Base-by-base conservation (phyloP, 1,139 yeast species). In the Geotrichum klebahnii region DNA sequence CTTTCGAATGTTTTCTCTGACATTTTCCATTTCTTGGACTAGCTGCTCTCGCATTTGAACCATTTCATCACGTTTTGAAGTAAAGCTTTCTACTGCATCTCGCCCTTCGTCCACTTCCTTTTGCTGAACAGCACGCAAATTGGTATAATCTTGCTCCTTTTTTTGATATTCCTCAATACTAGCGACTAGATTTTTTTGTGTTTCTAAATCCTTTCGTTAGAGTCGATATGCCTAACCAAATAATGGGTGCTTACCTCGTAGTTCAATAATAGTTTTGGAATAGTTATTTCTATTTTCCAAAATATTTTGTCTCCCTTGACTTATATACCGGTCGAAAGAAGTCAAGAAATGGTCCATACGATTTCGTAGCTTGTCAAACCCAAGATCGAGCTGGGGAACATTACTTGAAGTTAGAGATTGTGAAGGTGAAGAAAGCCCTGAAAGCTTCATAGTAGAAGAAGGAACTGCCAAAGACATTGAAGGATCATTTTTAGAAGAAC, bases 341-440 rank as follows among this genome's bases (percentile, higher is more conserved):
- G 48, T 23, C 44, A 60, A 59, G 51, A 65, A 64, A 23, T 29
- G 37, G 44, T 61, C 65, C 62, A 64, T 59, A 5, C 62, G 60
- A 23, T 31, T 36, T 26, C 54, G 53, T 19, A 62, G 51, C 23
- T 44, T 52, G 29, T 59, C 63, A 45, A 61, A 62, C 14, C 61
- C 59, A 17, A 62, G 53, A 28, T 54, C 52, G 33, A 63, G 53
- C 37, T 54, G 52, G 9, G 66, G 64, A 1, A 60, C 56, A 4
- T 44, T 14, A 42, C 39, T 32, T 22, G 43, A 14, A 10, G 20
- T 33, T 6, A 31, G 17, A 12, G 28, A 19, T 20, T 36, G 46
- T n/a, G 51, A 29, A 14, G 47, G 33, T 5, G 45, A 40, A 2
- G 38, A 32, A 24, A 26, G 24, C 16, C 34, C 40, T 12, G 29